Evolutionary conservation across 495 filamentous ascomycete genomes (phyloP).

Genomic region (Collariella sp.): DNA sequence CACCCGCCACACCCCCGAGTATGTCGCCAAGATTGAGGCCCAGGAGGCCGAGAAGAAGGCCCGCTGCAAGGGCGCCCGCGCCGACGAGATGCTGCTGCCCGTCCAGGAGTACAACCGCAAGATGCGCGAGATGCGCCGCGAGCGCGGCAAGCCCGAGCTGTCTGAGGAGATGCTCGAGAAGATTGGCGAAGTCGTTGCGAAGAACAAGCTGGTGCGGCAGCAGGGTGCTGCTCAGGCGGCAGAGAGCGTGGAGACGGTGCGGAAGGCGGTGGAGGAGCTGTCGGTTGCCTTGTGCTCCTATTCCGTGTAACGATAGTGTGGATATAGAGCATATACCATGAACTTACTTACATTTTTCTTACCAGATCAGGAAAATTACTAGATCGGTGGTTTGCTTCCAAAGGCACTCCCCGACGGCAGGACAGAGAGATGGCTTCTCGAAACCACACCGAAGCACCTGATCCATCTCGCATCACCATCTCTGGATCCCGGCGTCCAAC

Average conservation of each 20-base stretch:
- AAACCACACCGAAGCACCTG: too few species aligned
- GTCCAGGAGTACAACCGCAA: constrained; percentile 43
- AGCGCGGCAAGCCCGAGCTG: constrained; percentile 42
- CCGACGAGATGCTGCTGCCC: constrained; percentile 47
- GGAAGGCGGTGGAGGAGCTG: constrained; percentile 19
- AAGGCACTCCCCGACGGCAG: too few species aligned
- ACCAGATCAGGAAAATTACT: not conserved
- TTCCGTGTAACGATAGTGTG: constrained; percentile 4
- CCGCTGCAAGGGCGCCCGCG: constrained; percentile 35
- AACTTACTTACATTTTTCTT: not conserved
- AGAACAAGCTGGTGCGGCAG: constrained; percentile 32
- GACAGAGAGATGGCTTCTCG: too few species aligned
- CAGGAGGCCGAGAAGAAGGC: constrained; percentile 53
- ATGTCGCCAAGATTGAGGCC: constrained; percentile 52
- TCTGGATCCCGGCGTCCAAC: too few species aligned
- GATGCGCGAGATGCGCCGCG: constrained; percentile 35
- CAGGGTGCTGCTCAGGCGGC: not conserved
- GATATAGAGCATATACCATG: constrained; percentile 5
- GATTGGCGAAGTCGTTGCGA: constrained; percentile 58
- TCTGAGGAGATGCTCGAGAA: constrained; percentile 52
- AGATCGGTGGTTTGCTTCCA: not conserved
- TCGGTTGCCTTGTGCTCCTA: constrained; percentile 3
- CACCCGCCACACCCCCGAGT: constrained; percentile 65
- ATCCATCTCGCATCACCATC: too few species aligned
- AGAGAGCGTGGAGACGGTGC: constrained; percentile 8